Base-by-base conservation (phyloP, 805 yeast genomes). In the Nakazawaea pomicola region DNA sequence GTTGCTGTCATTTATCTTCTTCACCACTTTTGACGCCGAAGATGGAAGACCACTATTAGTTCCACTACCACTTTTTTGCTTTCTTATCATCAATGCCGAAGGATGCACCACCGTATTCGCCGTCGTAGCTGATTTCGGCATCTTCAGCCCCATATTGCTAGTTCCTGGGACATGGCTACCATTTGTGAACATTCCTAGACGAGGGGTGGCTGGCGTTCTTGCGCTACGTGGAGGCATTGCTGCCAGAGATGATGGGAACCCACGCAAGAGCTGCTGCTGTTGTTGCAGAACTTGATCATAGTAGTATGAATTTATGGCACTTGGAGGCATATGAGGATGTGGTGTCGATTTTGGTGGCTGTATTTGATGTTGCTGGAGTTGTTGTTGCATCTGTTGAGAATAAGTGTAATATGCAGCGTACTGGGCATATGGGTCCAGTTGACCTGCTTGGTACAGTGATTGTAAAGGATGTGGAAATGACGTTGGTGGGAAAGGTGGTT, bases 401-500 rank as follows among this genome's bases (percentile, higher is more conserved):
- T 14, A 35, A 19, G 6, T 6, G 7, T 33, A 29, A 17, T 34
- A 34, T 33, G 17, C 25, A 23, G 25, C 10, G 10, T 23, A 23
- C 25, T 24, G 39, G 35, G 20, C 46, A n/a, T 21, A 18, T 17
- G 12, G 47, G 37, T 7, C 46, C 34, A 18, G 50, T 44, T 14
- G 40, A 16, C 4, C 54, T 7, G 17, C 33, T 12, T 43, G 45
- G 3, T 11, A 27, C 27, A 20, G 45, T 19, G n/a, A 32, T 7
- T 30, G 18, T 33, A 3, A 18, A 8, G 17, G 23, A 10, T n/a
- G n/a, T n/a, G 45, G 16, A 36, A 44, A 7, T 38, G 41, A 25
- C 46, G 43, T 24, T 44, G 53, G 30, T 40, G 53, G n/a, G n/a
- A n/a, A n/a, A n/a, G n/a, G n/a, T n/a, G n/a, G n/a, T n/a, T n/a